Evolutionary conservation across 257 asterid genomes (phyloP).

Genomic region (Voacanga thouarsii): DNA sequence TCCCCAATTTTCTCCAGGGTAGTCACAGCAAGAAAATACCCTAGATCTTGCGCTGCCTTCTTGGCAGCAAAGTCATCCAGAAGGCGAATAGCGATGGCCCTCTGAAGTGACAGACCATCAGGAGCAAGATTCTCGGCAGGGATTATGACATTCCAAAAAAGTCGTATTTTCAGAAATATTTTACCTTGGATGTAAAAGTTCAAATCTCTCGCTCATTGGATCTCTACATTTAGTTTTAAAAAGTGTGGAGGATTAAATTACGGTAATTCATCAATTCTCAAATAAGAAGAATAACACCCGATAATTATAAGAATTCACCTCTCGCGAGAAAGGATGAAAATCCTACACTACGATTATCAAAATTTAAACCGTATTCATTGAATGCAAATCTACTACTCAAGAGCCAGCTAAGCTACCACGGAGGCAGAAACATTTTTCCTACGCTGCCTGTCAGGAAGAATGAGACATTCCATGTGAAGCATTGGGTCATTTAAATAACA

Average conservation of each 20-base stretch:
- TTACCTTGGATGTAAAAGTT: no score
- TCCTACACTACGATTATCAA: no score
- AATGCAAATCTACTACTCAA: no score
- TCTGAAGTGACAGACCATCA: conserved; percentile 60
- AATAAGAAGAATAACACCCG: no score
- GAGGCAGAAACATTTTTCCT: conserved; percentile 50
- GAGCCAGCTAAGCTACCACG: no score
- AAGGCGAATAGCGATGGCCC: conserved; percentile 54
- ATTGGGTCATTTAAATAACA: not conserved
- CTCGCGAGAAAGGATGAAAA: no score
- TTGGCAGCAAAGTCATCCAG: conserved; percentile 60
- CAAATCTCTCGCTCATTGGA: no score
- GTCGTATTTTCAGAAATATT: conserved; percentile 51
- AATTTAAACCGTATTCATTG: no score
- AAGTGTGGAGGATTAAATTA: no score
- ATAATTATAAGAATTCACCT: no score
- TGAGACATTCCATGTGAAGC: not conserved
- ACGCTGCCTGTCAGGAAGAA: not conserved
- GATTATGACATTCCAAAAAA: conserved; percentile 62
- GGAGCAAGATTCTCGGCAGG: conserved; percentile 61
- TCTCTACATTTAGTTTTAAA: no score
- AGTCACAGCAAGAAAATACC: conserved; percentile 62
- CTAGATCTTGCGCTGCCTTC: conserved; percentile 56
- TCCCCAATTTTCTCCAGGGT: conserved; percentile 61
- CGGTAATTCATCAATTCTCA: no score